A percentile compares a stretch with the other conserved stretches of the same genome.
Conservation (phyloP, 108 stramenopile species). For the Fistulifera pelliculosa region DNA sequence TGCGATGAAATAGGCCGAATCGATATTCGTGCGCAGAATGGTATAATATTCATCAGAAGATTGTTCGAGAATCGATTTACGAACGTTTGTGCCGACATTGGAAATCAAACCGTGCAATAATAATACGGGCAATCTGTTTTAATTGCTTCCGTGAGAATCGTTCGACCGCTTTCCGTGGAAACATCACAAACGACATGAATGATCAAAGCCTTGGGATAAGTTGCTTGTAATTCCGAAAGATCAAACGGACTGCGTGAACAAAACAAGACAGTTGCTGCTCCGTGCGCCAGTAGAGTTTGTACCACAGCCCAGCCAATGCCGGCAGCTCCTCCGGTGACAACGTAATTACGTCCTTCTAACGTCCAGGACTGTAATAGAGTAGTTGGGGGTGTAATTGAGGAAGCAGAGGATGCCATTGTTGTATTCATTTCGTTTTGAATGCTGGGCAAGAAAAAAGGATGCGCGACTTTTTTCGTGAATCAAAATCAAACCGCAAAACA, state of each 20-base stretch:
- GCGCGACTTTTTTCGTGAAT: no score
- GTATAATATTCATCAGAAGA: conserved; percentile 62
- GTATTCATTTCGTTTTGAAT: no score
- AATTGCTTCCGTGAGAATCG: conserved; percentile 17
- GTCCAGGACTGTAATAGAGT: conserved; percentile 24
- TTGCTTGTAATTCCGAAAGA: conserved; percentile 10
- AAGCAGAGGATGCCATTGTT: no score
- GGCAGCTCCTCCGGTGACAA: conserved; percentile 56
- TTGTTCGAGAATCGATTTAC: conserved; percentile 65
- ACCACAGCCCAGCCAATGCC: conserved; percentile 54
- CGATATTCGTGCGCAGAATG: conserved; percentile 73
- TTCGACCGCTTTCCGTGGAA: conserved; percentile 49
- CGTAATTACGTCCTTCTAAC: conserved; percentile 33
- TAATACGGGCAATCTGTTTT: conserved; percentile 18
- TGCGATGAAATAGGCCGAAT: conserved; percentile 59
- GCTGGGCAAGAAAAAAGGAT: no score
- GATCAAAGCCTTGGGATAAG: conserved; percentile 15
- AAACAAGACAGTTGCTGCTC: conserved; percentile 36
- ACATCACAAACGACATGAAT: conserved; percentile 49
- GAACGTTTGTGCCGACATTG: conserved; percentile 85
- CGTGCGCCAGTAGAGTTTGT: conserved; percentile 28
- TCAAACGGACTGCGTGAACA: conserved; percentile 26
- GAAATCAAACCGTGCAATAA: conserved; percentile 79
- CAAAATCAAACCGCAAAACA: no score
- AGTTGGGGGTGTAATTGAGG: no score